Percentiles rank a stretch among this genome's conserved stretches.
Conservation (phyloP, 495 filamentous ascomycete species). For the Penicillium coffeae region DNA sequence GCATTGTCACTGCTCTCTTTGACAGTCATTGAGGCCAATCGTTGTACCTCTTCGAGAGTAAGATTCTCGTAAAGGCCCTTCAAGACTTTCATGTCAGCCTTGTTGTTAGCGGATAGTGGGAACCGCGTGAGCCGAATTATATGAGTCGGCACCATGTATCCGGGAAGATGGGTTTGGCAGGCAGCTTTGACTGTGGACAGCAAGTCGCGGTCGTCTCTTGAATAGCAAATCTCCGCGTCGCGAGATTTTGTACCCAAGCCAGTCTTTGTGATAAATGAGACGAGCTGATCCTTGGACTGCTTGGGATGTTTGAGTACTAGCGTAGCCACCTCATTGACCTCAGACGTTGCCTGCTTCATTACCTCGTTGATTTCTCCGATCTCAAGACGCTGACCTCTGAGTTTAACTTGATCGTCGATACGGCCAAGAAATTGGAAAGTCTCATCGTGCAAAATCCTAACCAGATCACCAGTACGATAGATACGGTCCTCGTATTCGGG, state of each 20-base stretch:
- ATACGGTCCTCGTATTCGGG: slow-evolving; percentile 36
- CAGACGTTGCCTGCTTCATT: slow-evolving; percentile 34
- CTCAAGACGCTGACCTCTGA: slow-evolving; percentile 73
- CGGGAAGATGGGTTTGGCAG: slow-evolving; percentile 42
- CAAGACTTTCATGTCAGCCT: slow-evolving; percentile 48
- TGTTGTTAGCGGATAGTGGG: slow-evolving; percentile 41
- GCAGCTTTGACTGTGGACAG: slow-evolving; percentile 27
- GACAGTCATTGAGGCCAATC: slow-evolving; percentile 36
- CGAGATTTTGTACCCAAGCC: slow-evolving; percentile 11
- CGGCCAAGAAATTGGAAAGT: slow-evolving; percentile 64
- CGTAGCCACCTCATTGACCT: slow-evolving; percentile 36
- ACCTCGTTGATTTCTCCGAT: slow-evolving; percentile 68
- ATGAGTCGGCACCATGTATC: slow-evolving; percentile 54
- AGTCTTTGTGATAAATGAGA: slow-evolving; percentile 32
- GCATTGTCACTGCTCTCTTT: slow-evolving; percentile 37
- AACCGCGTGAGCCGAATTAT: slow-evolving; percentile 41
- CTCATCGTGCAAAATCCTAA: slow-evolving; percentile 44
- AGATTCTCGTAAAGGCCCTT: slow-evolving; percentile 53
- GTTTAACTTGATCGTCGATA: slow-evolving; percentile 74
- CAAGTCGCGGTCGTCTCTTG: slow-evolving; percentile 7
- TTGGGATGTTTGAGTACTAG: slow-evolving; percentile 41
- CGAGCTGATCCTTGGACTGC: slow-evolving; percentile 40
- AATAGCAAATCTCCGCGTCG: slow-evolving; percentile 11
- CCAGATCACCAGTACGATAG: slow-evolving; percentile 48
- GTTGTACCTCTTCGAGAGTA: slow-evolving; percentile 51